These are phyloP conservation scores for Phlegmacium glaucopus DNA, from an alignment of 768 basidiomycete species.

Conservation along the genomic window DNA sequence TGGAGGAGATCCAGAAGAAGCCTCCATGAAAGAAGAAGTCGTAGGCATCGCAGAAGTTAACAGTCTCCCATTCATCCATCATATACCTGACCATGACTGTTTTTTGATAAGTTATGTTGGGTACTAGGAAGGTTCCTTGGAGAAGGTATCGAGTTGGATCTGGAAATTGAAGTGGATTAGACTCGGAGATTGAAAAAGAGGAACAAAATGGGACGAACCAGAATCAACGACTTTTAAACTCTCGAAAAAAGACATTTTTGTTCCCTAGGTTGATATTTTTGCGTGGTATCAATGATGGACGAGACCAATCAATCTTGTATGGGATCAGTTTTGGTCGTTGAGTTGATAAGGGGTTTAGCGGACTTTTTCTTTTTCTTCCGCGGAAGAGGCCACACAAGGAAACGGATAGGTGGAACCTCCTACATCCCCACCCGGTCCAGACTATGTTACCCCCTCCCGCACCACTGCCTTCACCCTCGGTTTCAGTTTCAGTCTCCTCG, in stretches of 20 bases:
- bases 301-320: no score
- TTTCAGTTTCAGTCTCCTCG: slow-evolving; percentile 43
- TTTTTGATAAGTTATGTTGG: slow-evolving; percentile 87
- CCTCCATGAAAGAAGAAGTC: neutral
- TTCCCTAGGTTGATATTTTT: no score
- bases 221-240: no score
- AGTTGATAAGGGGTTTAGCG: neutral
- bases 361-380: neutral
- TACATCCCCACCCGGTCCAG: slow-evolving; percentile 8
- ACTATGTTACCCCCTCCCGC: no score
- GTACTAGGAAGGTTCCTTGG: slow-evolving; percentile 75
- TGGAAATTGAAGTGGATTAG: no score
- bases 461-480: slow-evolving; percentile 25
- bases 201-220: slow-evolving; percentile 1
- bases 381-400: slow-evolving; percentile 7
- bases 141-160: no score
- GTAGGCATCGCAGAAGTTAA: no score
- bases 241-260: no score
- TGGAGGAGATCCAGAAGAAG: neutral
- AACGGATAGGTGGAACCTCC: slow-evolving; percentile 19
- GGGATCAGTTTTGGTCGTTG: no score
- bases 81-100: slow-evolving; percentile 85
- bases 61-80: slow-evolving; percentile 89
- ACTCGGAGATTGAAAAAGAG: no score
- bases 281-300: no score